Evolutionary conservation across 2,329 filamentous ascomycete genomes (phyloP), one percentile per base, ranked within the genome.

Genomic region (Pseudophaeomoniella oleicola): DNA sequence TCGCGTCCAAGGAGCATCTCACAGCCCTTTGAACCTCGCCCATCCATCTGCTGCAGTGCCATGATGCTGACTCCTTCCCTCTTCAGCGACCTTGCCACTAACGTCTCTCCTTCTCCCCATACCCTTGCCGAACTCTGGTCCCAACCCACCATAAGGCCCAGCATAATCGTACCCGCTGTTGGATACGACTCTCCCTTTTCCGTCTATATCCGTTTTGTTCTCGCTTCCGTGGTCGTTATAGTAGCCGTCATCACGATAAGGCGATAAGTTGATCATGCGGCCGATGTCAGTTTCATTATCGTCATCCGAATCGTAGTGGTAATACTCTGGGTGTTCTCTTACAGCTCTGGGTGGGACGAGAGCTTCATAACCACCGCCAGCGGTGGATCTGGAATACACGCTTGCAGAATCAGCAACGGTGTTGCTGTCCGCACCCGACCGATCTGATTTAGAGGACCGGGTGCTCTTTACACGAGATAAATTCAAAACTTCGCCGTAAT

Each of bases 71-170:
- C 55, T 50, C 16, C 62, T 51, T 3, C 62, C 62, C 50, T 66
- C 62, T 40, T 66, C 62, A 0, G 57, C 62, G 11, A 64, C 46
- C 38, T 64, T 64, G 2, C 62, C 62, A 39, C 61, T 64, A 13
- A 66, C 62, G 37, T 66, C 62, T 30, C 61, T 53, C 37, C 61
- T 50, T 37, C 62, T 50, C n/a, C 60, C 61, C 22, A 65, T 60
- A 2, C 62, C 61, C 10, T 32, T 38, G 6, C 46, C 47, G 37
- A 50, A 50, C 18, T 48, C 46, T 4, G 44, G 35, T 3, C 44
- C 46, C 3, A 50, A 35, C 9, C 45, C 47, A 14, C 46, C 47
- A 42, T 50, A 50, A 2, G 44, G 42, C 13, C 35, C 33, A 18
- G 43, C 33, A 11, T 47, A 34, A 30, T 50, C 46, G 27, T 39